These are phyloP conservation scores for Heliophila coronopifolia DNA, from an alignment of 441 rosid genomes.

Conservation along the genomic window DNA sequence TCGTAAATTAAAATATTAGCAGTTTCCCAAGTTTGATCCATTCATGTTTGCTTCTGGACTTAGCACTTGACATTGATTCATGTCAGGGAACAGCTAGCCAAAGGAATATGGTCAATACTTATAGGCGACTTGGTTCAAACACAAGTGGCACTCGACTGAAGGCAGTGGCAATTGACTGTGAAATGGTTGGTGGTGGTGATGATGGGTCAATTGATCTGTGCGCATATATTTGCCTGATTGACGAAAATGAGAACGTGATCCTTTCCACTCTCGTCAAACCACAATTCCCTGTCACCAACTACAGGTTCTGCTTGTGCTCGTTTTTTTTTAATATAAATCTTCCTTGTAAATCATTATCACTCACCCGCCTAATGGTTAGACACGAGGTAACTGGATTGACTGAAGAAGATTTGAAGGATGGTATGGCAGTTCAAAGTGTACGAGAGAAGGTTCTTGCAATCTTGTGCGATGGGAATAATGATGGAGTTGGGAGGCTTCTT, in stretches of 20 bases:
- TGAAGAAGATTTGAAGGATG: slow-evolving; percentile 52
- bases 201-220: slow-evolving; percentile 53
- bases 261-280: slow-evolving; percentile 54
- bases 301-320: slow-evolving; percentile 37
- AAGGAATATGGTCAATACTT: slow-evolving; percentile 18
- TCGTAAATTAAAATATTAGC: too few species aligned
- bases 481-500: slow-evolving; percentile 51
- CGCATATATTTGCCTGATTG: slow-evolving; percentile 63
- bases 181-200: slow-evolving; percentile 70
- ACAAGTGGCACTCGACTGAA: slow-evolving; percentile 23
- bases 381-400: slow-evolving; percentile 61
- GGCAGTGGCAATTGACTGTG: slow-evolving; percentile 65
- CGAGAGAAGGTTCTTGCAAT: slow-evolving; percentile 35
- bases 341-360: slow-evolving; percentile 3
- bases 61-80: too few species aligned
- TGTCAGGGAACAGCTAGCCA: slow-evolving; percentile 32
- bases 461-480: slow-evolving; percentile 51
- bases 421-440: slow-evolving; percentile 45
- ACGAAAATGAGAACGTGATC: slow-evolving; percentile 57
- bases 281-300: slow-evolving; percentile 44
- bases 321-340: background rate
- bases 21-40: background rate
- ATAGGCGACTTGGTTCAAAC: slow-evolving; percentile 16
- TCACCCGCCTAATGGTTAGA: slow-evolving; percentile 30
- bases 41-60: too few species aligned